These are phyloP conservation scores for Claviceps monticola DNA, from an alignment of 2,329 filamentous ascomycete species.

Conservation along the genomic window DNA sequence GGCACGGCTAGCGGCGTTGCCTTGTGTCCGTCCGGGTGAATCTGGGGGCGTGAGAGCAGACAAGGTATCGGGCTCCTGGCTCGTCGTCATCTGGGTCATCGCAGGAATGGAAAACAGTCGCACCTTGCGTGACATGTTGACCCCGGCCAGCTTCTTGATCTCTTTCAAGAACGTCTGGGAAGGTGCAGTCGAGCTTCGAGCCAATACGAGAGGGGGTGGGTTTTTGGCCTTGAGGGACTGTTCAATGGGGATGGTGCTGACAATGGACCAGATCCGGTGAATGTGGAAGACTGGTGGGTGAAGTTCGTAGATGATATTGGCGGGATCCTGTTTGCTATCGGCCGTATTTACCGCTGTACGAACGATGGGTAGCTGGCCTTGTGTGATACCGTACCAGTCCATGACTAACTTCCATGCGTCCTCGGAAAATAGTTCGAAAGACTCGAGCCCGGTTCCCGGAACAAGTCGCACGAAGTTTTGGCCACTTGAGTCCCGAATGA, in stretches of 20 bases:
- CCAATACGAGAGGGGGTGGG: constrained; percentile 48
- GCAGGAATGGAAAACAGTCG: constrained; percentile 56
- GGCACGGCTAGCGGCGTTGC: constrained; percentile 13
- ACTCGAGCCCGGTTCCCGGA: constrained; percentile 50
- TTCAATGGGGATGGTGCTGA: constrained; percentile 40
- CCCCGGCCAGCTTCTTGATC: constrained; percentile 53
- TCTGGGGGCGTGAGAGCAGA: constrained; percentile 26
- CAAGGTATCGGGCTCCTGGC: constrained; percentile 20
- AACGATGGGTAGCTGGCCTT: constrained; percentile 56
- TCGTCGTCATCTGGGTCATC: constrained; percentile 22
- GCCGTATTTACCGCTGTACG: constrained; percentile 69
- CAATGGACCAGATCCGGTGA: constrained; percentile 57
- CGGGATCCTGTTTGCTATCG: constrained; percentile 15
- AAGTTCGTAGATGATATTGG: constrained; percentile 69
- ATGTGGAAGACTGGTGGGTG: constrained; percentile 76
- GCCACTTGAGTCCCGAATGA: constrained; percentile 34
- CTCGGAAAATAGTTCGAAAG: constrained; percentile 64
- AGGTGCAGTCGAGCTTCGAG: constrained; percentile 55
- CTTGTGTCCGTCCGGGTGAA: constrained; percentile 20
- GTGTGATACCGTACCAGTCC: constrained; percentile 66
- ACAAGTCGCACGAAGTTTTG: constrained; percentile 59
- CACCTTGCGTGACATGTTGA: constrained; percentile 59
- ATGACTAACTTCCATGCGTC: constrained; percentile 72
- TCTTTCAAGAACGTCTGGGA: constrained; percentile 65
- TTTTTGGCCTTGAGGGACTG: constrained; percentile 47